A percentile compares a stretch with the other conserved stretches of the same genome.
Conservation (phyloP, 148 eudicot species). For the Rhododendron williamsianum region DNA sequence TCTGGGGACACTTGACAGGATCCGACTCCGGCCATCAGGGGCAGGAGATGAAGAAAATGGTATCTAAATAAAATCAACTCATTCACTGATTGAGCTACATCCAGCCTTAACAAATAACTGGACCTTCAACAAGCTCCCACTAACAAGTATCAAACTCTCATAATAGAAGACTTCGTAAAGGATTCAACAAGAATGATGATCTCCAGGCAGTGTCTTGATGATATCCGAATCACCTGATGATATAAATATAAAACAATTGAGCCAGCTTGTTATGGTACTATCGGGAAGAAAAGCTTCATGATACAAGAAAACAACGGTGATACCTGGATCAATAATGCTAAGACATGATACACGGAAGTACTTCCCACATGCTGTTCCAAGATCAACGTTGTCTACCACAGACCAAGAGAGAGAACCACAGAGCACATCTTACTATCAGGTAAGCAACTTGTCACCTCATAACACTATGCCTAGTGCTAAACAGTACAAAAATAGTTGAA, state of each 20-base stretch:
- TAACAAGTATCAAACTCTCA: neutral
- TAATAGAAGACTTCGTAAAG: neutral
- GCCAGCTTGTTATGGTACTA: neutral
- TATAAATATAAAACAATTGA: neutral
- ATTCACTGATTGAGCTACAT: neutral
- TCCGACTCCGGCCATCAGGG: neutral
- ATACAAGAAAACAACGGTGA: neutral
- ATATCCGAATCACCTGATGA: conserved; percentile 54
- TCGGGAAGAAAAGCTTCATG: neutral
- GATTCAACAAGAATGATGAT: conserved; percentile 16
- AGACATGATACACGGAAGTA: conserved; percentile 60
- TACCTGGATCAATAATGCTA: conserved; percentile 52
- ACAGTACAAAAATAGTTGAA: neutral
- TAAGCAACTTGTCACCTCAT: neutral
- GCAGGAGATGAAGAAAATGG: neutral
- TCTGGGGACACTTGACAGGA: too few relatives aligned
- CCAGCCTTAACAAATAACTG: neutral
- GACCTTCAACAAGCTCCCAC: neutral
- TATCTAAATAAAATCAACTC: neutral
- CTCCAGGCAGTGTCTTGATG: conserved; percentile 49
- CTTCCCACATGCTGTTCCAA: conserved; percentile 58
- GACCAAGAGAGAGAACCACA: neutral
- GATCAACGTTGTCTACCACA: conserved; percentile 44
- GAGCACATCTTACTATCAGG: too few relatives aligned
- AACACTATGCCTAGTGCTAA: neutral